phyloP scores from a whole-genome alignment of 805 yeast genomes.

The Nakazawaea siamensis region DNA sequence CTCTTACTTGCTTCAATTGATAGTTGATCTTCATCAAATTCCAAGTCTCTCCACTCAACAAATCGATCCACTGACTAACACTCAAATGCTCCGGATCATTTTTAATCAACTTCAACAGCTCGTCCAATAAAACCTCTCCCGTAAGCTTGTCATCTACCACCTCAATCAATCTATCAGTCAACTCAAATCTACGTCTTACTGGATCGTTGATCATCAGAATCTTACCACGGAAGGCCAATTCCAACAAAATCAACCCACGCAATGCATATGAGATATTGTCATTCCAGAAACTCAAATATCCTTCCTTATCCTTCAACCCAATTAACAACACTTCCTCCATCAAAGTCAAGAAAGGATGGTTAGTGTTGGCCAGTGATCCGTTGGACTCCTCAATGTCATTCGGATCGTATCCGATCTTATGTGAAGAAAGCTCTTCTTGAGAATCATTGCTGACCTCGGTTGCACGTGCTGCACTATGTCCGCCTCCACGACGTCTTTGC shows the following conservation, averaged over 20 bases:
- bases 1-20: slow-evolving; percentile 95
- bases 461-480: slow-evolving; percentile 3
- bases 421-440: slow-evolving; percentile 25
- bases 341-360: slow-evolving; percentile 66
- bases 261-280: slow-evolving; percentile 94
- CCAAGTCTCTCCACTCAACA: slow-evolving; percentile 95
- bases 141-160: slow-evolving; percentile 81
- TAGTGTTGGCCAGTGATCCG: slow-evolving; percentile 22
- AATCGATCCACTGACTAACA: slow-evolving; percentile 88
- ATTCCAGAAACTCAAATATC: slow-evolving; percentile 95
- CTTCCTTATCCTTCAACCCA: slow-evolving; percentile 94
- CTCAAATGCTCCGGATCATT: slow-evolving; percentile 69
- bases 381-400: slow-evolving; percentile 31
- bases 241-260: slow-evolving; percentile 88
- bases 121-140: slow-evolving; percentile 93
- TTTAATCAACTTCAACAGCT: slow-evolving; percentile 85
- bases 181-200: slow-evolving; percentile 79
- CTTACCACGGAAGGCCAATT: slow-evolving; percentile 84
- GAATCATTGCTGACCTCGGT: slow-evolving; percentile 10
- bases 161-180: slow-evolving; percentile 81
- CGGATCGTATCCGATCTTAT: slow-evolving; percentile 78
- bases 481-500: slow-evolving; percentile 68
- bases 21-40: slow-evolving; percentile 88
- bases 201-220: slow-evolving; percentile 89
- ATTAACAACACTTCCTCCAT: slow-evolving; percentile 94